phyloP scores from a whole-genome alignment of 345 rosid species.

The Erodium maritimum region DNA sequence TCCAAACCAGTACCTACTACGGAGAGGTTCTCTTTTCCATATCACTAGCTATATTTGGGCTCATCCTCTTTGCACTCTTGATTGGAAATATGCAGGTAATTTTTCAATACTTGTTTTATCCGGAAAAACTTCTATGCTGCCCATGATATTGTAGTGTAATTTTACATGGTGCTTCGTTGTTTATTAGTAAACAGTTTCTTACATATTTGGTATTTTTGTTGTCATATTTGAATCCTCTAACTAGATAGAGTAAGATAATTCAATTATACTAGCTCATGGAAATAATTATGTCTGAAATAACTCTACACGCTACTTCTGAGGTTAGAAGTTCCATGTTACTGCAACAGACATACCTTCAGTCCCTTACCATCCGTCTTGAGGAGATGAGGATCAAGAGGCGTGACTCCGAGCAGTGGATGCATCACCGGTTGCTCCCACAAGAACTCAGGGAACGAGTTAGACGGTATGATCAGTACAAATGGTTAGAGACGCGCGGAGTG shows the following conservation, averaged over 20 bases:
- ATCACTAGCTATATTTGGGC: constrained; percentile 54
- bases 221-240: too few species aligned
- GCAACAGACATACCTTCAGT: constrained; percentile 70
- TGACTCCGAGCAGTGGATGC: constrained; percentile 95
- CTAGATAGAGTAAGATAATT: too few species aligned
- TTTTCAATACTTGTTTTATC: too few species aligned
- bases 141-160: too few species aligned
- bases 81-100: constrained; percentile 74
- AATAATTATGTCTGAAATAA: too few species aligned
- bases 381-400: constrained; percentile 93
- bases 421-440: constrained; percentile 73
- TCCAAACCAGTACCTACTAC: constrained; percentile 66
- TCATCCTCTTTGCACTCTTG: constrained; percentile 65
- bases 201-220: too few species aligned
- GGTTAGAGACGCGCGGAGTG: constrained; percentile 70
- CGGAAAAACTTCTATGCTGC: too few species aligned
- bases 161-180: too few species aligned
- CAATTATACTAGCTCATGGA: too few species aligned
- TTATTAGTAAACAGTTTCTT: too few species aligned
- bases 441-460: constrained; percentile 56
- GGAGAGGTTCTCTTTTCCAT: constrained; percentile 75
- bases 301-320: background rate
- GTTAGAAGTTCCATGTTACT: constrained; percentile 6
- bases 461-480: constrained; percentile 64
- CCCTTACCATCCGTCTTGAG: constrained; percentile 69